phyloP scores from a whole-genome alignment of 140 eudicot genomes.

The Senecio squalidus region DNA sequence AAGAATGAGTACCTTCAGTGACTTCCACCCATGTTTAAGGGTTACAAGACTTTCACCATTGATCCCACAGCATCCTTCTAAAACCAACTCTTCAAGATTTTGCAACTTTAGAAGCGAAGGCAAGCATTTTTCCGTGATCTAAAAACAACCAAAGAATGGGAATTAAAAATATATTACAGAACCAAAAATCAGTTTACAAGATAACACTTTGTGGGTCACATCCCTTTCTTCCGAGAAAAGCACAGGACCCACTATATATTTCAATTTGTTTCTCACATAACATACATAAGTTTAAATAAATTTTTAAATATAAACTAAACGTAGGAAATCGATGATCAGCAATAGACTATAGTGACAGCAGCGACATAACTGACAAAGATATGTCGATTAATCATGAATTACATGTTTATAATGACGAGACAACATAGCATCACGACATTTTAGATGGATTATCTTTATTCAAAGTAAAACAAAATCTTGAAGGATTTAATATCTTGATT shows the following conservation, averaged over 20 bases:
- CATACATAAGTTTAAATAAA: too few relatives aligned
- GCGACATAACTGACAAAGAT: neutral
- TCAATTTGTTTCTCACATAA: neutral
- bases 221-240: neutral
- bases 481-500: neutral
- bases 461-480: neutral
- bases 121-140: conserved; percentile 82
- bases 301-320: neutral
- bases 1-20: conserved; percentile 53
- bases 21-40: conserved; percentile 63
- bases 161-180: conserved; percentile 13
- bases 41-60: conserved; percentile 64
- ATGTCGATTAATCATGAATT: neutral
- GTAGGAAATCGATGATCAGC: neutral
- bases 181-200: neutral
- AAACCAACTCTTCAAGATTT: conserved; percentile 64
- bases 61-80: conserved; percentile 90
- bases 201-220: conserved; percentile 6
- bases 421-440: conserved; percentile 8
- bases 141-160: conserved; percentile 5
- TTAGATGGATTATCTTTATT: neutral
- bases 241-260: neutral
- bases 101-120: conserved; percentile 60
- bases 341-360: conserved; percentile 6
- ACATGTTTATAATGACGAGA: too few relatives aligned